phyloP scores from a whole-genome alignment of 495 filamentous ascomycete genomes.

The Saxophila tyrrhenica region DNA sequence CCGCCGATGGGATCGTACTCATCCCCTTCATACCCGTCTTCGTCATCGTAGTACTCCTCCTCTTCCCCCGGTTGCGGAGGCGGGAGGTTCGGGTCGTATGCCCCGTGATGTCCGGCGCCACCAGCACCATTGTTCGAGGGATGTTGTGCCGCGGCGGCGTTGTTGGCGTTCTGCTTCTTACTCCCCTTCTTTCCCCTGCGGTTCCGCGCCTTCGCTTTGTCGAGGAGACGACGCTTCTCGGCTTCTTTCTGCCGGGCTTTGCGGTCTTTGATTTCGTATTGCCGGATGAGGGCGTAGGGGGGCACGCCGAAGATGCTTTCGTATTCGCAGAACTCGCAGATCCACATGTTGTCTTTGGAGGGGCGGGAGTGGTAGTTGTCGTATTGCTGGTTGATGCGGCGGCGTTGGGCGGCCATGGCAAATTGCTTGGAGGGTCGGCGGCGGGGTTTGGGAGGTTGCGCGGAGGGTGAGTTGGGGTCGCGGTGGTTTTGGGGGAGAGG shows the following conservation, averaged over 20 bases:
- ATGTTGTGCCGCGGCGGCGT: constrained; percentile 1
- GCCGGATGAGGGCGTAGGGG: constrained; percentile 72
- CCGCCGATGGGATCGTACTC: constrained; percentile 6
- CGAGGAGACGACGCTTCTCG: constrained; percentile 72
- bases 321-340: constrained; percentile 55
- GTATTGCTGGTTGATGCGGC: constrained; percentile 58
- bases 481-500: constrained; percentile 29
- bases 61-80: background rate
- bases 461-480: background rate
- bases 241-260: constrained; percentile 68
- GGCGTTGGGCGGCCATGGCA: constrained; percentile 51
- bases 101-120: background rate
- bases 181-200: constrained; percentile 63
- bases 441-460: constrained; percentile 24
- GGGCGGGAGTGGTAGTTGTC: constrained; percentile 68
- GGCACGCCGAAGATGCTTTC: constrained; percentile 45
- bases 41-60: constrained; percentile 8
- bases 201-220: constrained; percentile 92
- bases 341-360: constrained; percentile 69
- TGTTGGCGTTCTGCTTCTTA: constrained; percentile 9
- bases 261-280: constrained; percentile 90
- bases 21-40: background rate
- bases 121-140: background rate
- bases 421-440: constrained; percentile 45
- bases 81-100: constrained; percentile 10